Base-by-base conservation (phyloP, 148 eudicot species). In the Nyssa sinensis region DNA sequence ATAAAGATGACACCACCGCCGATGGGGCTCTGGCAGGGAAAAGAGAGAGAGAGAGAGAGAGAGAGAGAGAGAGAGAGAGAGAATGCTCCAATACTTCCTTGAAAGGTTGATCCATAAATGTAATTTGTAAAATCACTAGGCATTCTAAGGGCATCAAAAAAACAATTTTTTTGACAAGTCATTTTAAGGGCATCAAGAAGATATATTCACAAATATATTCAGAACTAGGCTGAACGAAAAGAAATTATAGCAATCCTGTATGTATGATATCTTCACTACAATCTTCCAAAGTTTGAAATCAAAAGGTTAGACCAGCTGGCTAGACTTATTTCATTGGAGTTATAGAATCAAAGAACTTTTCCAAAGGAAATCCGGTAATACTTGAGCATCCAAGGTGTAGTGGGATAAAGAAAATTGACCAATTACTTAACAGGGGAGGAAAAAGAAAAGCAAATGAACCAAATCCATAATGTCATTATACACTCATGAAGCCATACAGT, bases 181-280 rank as follows among this genome's bases (percentile, higher is more conserved):
- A n/a, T n/a, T n/a, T n/a, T n/a, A n/a, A 29, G 47, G 19, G 61
- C 62, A 70, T 32, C 47, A 33, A 33, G n/a, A 23, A 23, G 29
- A 34, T 1, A 57, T 31, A 55, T 33, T 27, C 64, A 21, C 62
- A 31, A 69, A 31, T 28, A 49, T 11, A 47, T 27, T 68, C 33
- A 69, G 44, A 53, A 55, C 35, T 3, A 53, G 55, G 62, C 29
- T 55, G 73, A 32, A 12, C 19, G 21, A 13, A 32, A 32, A 69
- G 12, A 13, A 31, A 69, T 16, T 30, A 63, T 7, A 69, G 25
- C 3, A 7, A 34, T 33, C 19, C 14, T 23, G 28, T 16, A 70
- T 70, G 41, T 32, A 49, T 68, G 60, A 28, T 30, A 23, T 70
- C 44, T 49, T 47, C 71, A 67, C 7, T 47, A 47, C 17, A n/a